Base-by-base conservation (phyloP, 1,284 basidiomycete species). In the Phylloporus gajari region DNA sequence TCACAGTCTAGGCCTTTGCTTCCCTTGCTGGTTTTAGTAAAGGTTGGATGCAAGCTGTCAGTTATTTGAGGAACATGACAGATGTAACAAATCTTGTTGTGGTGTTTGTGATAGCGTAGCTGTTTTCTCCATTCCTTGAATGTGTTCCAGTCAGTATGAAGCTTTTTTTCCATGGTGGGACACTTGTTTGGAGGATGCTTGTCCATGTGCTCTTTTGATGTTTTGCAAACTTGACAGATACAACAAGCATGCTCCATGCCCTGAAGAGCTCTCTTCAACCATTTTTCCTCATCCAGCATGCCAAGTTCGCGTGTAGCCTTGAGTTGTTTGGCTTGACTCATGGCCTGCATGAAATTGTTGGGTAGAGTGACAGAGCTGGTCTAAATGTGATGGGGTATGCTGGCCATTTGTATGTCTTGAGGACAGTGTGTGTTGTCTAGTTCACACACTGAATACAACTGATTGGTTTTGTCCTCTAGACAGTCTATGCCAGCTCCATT, bases 31-130 rank as follows among this genome's bases (percentile, higher is more conserved):
- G 25, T 38, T 25, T 67, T 67, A 17, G 32, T 40, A 19, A 67
- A 67, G 6, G n/a, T 67, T 7, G 42, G 58, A 60, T 67, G 42
- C 3, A 67, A 58, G 5, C 21, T 46, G 30, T 67, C 42, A 1
- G 32, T 44, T 9, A 67, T 17, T 30, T 67, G 58, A 25, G 66
- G 44, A 3, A 67, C 23, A 30, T 67, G 58, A 35, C 66, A 60
- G 13, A 67, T 30, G 17, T 30, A 67, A 32, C 58, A 67, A 1
- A 67, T 59, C 30, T 48, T 48, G 2, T 44, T 15, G 42, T 67
- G 58, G 9, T 46, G 23, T 11, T 35, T 44, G 42, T 7, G 7
- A 48, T 67, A 67, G 19, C 23, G 4, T 7, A 67, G 58, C 42
- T 13, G 3, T 5, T 67, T 42, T 21, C 65, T 67, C 56, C 65